Evolutionary conservation across 2,329 filamentous ascomycete genomes (phyloP).

Genomic region (Bipolaris cookei): DNA sequence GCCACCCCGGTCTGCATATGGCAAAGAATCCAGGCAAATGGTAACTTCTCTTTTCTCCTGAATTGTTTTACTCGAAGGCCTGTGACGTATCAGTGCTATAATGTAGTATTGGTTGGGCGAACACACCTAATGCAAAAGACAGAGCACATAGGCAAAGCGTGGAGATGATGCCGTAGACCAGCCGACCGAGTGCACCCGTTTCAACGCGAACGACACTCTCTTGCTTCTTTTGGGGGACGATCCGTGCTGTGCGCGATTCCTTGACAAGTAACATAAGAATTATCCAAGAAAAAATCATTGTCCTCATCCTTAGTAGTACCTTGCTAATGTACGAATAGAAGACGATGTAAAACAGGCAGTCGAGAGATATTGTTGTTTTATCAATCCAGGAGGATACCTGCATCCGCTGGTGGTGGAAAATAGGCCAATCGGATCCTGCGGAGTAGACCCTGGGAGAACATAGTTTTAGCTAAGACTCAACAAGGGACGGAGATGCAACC

Average conservation of each 20-base stretch:
- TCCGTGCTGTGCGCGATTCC: background rate
- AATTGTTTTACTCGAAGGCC: background rate
- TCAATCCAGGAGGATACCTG: background rate
- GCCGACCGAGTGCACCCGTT: background rate
- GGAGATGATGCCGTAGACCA: background rate
- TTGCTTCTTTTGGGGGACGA: background rate
- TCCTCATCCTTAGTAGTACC: background rate
- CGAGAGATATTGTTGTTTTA: background rate
- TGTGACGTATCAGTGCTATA: background rate
- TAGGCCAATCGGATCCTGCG: background rate
- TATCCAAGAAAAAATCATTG: background rate
- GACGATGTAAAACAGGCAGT: background rate
- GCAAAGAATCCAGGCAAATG: background rate
- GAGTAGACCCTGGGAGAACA: background rate
- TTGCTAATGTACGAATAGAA: background rate
- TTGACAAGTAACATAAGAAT: background rate
- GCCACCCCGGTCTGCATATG: background rate
- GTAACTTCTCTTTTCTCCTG: background rate
- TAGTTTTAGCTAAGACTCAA: background rate
- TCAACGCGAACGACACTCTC: background rate
- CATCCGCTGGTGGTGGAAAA: background rate
- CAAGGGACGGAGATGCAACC: background rate
- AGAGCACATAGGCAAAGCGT: background rate
- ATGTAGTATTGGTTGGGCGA: background rate
- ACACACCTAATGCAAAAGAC: background rate